Evolutionary conservation across 2,329 filamentous ascomycete genomes (phyloP).

Genomic region (Colletotrichum tanaceti): DNA sequence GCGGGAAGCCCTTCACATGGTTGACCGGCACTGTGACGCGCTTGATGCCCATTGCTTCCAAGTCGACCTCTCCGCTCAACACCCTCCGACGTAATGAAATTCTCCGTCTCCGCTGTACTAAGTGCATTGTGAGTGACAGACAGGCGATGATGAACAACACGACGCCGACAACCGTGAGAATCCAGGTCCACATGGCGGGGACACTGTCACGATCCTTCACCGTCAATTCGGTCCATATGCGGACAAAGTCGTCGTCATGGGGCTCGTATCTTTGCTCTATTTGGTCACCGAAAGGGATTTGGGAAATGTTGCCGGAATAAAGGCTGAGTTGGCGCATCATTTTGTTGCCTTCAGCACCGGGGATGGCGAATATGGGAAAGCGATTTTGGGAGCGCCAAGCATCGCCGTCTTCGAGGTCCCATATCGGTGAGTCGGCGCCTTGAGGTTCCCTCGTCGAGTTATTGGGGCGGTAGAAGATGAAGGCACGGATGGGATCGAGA

Average conservation of each 20-base stretch:
- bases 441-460: conserved; percentile 72
- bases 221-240: conserved; percentile 68
- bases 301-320: conserved; percentile 81
- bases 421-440: conserved; percentile 69
- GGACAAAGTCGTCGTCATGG: conserved; percentile 68
- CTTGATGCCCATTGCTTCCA: conserved; percentile 88
- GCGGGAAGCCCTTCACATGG: conserved; percentile 78
- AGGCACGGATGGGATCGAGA: conserved; percentile 68
- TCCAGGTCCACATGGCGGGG: conserved; percentile 85
- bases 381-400: conserved; percentile 78
- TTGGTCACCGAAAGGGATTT: conserved; percentile 68
- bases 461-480: conserved; percentile 72
- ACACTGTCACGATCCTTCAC: conserved; percentile 62
- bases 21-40: conserved; percentile 79
- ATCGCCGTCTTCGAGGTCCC: conserved; percentile 76
- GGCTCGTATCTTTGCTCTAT: conserved; percentile 66
- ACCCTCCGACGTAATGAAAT: conserved; percentile 76
- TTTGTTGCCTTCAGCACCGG: conserved; percentile 71
- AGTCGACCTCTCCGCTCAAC: conserved; percentile 81
- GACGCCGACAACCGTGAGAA: conserved; percentile 76
- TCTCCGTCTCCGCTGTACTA: conserved; percentile 78
- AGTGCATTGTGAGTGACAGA: conserved; percentile 80
- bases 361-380: conserved; percentile 87
- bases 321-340: conserved; percentile 78
- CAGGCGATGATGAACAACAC: conserved; percentile 74